Evolutionary conservation across 1,284 basidiomycete species (phyloP), one percentile per base, ranked within the genome.

Genomic region (Heterobasidion parviporum): DNA sequence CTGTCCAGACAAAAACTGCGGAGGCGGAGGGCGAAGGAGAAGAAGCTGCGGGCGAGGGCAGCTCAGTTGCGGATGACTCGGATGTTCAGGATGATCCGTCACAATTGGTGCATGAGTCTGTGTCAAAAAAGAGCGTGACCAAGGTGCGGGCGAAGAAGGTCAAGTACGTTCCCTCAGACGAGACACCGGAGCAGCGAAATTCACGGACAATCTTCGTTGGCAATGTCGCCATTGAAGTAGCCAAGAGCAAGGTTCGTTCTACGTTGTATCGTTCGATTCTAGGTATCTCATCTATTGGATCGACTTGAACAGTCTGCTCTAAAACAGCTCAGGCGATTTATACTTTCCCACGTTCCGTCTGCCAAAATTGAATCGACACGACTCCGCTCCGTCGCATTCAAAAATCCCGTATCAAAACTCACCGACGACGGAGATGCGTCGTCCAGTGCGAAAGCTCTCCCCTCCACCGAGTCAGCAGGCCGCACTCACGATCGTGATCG

Each of bases 171-270:
- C 89, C 89, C 0, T 62, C 71, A 26, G 82, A 80, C 54, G 92
- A 95, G 70, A 87, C 86, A 0, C 65, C 77, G 9, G 83, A 81
- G 55, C 82, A 81, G 57, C 78, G 88, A 52, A 85, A 97, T 65
- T 77, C 80, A 16, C 81, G 95, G 33, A 97, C 95, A 1, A 76
- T 98, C 53, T 99, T 98, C 67, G 72, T 99, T n/a, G 96, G 96
- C 9, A 98, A 98, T 67, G 73, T 98, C 0, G 82, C 87, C 2
- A 75, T 90, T 2, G 85, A 89, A 6, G 81, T 89, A 8, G 85
- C 83, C 15, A 87, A 88, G 55, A 84, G 80, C 63, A 87, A 85
- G 69, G 93, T 93, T 41, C 50, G 14, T 50, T 38, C 50, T 46
- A 44, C 45, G 10, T 41, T 12, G 8, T 41, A 41, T 41, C 7